These are phyloP conservation scores for Crassisporium funariophilum DNA, from an alignment of 768 basidiomycete species.

Conservation along the genomic window DNA sequence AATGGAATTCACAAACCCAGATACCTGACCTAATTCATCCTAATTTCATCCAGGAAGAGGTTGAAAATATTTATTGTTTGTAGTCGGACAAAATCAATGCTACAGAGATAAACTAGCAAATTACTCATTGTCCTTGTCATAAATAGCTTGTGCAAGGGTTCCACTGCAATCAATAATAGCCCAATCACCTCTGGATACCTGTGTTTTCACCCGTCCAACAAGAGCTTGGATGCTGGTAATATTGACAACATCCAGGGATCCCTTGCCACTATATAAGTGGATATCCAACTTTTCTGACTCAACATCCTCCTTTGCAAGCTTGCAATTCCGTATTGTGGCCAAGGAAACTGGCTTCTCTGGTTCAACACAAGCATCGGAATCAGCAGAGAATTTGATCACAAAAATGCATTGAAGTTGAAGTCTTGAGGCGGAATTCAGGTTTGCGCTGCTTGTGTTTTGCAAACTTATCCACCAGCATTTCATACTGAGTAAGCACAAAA, in stretches of 20 bases:
- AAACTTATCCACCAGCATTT: slow-evolving; percentile 31
- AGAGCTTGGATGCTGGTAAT: slow-evolving; percentile 23
- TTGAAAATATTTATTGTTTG: neutral
- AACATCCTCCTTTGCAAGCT: slow-evolving; percentile 9
- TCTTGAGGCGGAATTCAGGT: slow-evolving; percentile 3
- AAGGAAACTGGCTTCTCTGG: slow-evolving; percentile 20
- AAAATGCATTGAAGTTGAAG: slow-evolving; percentile 32
- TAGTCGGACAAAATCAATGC: neutral
- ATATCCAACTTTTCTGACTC: slow-evolving; percentile 16
- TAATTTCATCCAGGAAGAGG: neutral
- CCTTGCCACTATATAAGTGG: slow-evolving; percentile 19
- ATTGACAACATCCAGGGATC: slow-evolving; percentile 22
- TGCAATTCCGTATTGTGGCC: slow-evolving; percentile 23
- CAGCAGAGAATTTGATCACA: slow-evolving; percentile 17
- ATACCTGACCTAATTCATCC: neutral
- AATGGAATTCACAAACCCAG: neutral
- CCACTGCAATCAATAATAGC: slow-evolving; percentile 28
- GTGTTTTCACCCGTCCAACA: slow-evolving; percentile 19
- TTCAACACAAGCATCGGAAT: neutral
- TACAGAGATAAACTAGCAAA: neutral
- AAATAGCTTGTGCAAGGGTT: slow-evolving; percentile 1
- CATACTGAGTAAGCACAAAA: slow-evolving; percentile 26
- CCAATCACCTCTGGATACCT: slow-evolving; percentile 9
- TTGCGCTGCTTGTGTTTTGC: slow-evolving; percentile 9
- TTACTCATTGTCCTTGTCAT: neutral